Conservation (phyloP, 257 asterid genomes). For the Avicennia marina region DNA sequence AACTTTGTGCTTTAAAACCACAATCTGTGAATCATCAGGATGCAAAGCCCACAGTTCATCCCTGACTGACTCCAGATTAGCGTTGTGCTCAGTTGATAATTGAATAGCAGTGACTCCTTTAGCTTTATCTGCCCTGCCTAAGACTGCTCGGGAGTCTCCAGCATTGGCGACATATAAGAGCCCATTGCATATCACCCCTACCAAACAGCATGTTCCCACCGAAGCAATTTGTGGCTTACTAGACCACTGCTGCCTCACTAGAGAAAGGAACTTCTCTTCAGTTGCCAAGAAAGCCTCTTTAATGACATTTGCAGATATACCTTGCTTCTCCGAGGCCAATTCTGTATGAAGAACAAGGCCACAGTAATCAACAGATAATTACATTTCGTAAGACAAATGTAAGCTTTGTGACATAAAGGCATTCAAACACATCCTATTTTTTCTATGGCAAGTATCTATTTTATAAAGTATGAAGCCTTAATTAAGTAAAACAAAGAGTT, state of each 20-base stretch:
- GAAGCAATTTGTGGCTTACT: slow-evolving; percentile 78
- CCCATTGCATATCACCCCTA: slow-evolving; percentile 74
- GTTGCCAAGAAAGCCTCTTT: slow-evolving; percentile 79
- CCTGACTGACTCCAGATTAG: slow-evolving; percentile 66
- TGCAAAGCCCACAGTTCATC: slow-evolving; percentile 66
- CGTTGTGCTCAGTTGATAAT: slow-evolving; percentile 83
- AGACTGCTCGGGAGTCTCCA: slow-evolving; percentile 87
- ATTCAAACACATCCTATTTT: too few species aligned
- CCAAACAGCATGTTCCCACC: slow-evolving; percentile 94
- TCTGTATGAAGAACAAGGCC: too few species aligned
- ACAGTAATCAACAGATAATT: too few species aligned
- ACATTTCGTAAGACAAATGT: too few species aligned
- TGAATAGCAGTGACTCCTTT: slow-evolving; percentile 64
- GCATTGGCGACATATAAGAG: slow-evolving; percentile 76
- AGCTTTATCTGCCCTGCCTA: slow-evolving; percentile 57
- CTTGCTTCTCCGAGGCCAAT: slow-evolving; percentile 60
- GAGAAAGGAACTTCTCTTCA: slow-evolving; percentile 74
- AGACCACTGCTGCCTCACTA: slow-evolving; percentile 71
- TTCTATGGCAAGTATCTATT: too few species aligned
- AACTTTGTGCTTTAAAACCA: slow-evolving; percentile 76
- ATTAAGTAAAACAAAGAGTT: too few species aligned
- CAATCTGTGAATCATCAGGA: slow-evolving; percentile 81
- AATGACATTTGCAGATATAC: slow-evolving; percentile 62
- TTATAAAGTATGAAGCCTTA: too few species aligned
- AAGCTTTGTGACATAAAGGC: too few species aligned